phyloP scores from a whole-genome alignment of 2,329 filamentous ascomycete species.

The Fusarium piperis region DNA sequence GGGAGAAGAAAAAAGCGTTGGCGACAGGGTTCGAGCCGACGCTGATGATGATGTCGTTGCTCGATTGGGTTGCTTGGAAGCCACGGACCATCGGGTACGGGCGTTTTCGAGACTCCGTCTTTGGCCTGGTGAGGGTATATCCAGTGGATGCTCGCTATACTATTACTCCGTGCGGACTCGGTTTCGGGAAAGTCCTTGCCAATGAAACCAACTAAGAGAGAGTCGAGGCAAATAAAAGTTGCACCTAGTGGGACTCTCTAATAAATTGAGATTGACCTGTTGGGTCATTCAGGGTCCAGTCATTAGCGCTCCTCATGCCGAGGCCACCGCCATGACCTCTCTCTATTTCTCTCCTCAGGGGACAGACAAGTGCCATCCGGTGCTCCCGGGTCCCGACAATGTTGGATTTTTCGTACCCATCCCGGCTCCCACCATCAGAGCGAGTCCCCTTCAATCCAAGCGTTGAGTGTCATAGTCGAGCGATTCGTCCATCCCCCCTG shows the following conservation, averaged over 20 bases:
- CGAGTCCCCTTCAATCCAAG: background rate
- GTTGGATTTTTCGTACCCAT: background rate
- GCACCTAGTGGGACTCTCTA: background rate
- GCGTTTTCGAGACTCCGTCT: background rate
- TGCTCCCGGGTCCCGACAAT: background rate
- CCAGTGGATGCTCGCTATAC: too few relatives aligned
- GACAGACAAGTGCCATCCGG: background rate
- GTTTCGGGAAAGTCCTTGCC: background rate
- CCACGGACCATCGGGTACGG: background rate
- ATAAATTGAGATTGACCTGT: background rate
- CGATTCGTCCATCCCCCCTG: background rate
- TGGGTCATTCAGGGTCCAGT: background rate
- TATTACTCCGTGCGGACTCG: background rate
- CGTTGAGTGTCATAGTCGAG: background rate
- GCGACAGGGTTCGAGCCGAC: conserved; percentile 5
- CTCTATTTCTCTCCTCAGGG: background rate
- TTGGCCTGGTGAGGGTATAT: too few relatives aligned
- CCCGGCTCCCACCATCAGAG: background rate
- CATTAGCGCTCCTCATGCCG: background rate
- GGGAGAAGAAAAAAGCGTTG: background rate
- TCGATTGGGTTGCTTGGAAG: background rate
- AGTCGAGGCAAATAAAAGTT: background rate
- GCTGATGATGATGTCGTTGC: background rate
- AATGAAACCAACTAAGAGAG: background rate
- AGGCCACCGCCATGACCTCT: background rate